A percentile compares a stretch with the other conserved stretches of the same genome.
phyloP scores from a whole-genome alignment of 371 early-diverging fungal species.

The Saksenaea vasiformis region DNA sequence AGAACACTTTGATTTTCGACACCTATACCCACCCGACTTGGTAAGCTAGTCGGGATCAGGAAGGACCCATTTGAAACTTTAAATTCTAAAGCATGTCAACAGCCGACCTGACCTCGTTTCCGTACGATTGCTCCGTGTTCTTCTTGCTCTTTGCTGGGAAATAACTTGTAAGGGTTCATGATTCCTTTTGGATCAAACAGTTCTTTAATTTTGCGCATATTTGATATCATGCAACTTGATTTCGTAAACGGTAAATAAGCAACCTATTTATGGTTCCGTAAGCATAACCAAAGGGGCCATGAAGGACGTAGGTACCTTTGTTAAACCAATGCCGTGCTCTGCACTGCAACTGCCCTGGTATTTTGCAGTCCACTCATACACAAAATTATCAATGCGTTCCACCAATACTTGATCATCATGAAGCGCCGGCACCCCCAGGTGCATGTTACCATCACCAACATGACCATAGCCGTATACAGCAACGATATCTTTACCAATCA shows the following conservation, averaged over 20 bases:
- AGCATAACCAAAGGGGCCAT: neutral
- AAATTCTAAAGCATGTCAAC: constrained; percentile 5
- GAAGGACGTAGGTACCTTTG: constrained; percentile 37
- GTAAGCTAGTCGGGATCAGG: neutral
- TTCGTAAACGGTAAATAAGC: constrained; percentile 60
- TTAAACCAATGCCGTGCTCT: constrained; percentile 69
- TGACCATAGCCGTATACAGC: constrained; percentile 91
- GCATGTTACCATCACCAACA: constrained; percentile 89
- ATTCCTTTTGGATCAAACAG: constrained; percentile 83
- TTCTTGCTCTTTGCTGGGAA: constrained; percentile 41
- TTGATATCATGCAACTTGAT: constrained; percentile 43
- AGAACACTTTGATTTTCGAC: neutral
- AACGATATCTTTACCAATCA: constrained; percentile 52
- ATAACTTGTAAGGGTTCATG: constrained; percentile 82
- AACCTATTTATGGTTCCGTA: constrained; percentile 10
- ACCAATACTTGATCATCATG: constrained; percentile 52
- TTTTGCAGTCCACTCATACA: constrained; percentile 75
- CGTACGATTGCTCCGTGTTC: constrained; percentile 31
- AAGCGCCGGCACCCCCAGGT: constrained; percentile 81
- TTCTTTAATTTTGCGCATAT: constrained; percentile 71
- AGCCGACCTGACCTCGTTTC: constrained; percentile 22
- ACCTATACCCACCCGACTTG: neutral
- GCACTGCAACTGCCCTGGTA: constrained; percentile 64
- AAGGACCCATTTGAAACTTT: constrained; percentile 3
- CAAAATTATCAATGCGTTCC: constrained; percentile 81